Base-by-base conservation (phyloP, 805 yeast genomes). In the Ogataea parapolymorpha region DNA sequence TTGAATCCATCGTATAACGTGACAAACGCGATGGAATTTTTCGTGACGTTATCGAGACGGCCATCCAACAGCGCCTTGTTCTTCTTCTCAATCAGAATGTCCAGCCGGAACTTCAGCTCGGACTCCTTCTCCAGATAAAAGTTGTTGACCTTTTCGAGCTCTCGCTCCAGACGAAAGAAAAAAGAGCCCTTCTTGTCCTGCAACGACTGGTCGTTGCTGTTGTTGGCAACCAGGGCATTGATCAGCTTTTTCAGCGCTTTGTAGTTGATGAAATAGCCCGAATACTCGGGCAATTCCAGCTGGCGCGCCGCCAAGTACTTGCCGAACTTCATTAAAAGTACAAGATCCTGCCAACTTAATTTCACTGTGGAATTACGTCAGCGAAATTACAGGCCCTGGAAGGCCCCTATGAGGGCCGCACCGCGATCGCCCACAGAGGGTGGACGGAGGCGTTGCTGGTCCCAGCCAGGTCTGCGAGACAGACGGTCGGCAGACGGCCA, bases 241-340 rank as follows among this genome's bases (percentile, higher is more conserved):
- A 91, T 91, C 51, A 90, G 75, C 72, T 91, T 93, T 63, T 91
- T 91, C 44, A 91, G 69, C 3, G 91, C 93, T 68, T 93, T 93
- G 66, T 93, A 93, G 67, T 93, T 89, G 59, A 93, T 91, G 68
- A 91, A 93, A 60, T 87, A 84, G 27, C 91, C 89, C 36, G 95
- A 80, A 62, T 93, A 93, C 63, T 93, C 99, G 9, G 98, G 98
- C 44, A 91, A 71, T 63, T 91, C 97, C 52, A 93, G 72, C 66
- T 89, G 96, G 60, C 97, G 79, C 31, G 95, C 85, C 49, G 95
- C 98, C 60, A 93, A 72, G 59, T 88, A 86, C 65, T 93, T 93
- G 37, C 99, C 99, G 64, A 89, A 93, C 72, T 93, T 93, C 99
- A 58, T 60, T 11, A 26, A 37, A 25, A 15, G 29, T 32, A 23